Base-by-base conservation (phyloP, 2,329 filamentous ascomycete species). In the Achaetomium macrosporum region DNA sequence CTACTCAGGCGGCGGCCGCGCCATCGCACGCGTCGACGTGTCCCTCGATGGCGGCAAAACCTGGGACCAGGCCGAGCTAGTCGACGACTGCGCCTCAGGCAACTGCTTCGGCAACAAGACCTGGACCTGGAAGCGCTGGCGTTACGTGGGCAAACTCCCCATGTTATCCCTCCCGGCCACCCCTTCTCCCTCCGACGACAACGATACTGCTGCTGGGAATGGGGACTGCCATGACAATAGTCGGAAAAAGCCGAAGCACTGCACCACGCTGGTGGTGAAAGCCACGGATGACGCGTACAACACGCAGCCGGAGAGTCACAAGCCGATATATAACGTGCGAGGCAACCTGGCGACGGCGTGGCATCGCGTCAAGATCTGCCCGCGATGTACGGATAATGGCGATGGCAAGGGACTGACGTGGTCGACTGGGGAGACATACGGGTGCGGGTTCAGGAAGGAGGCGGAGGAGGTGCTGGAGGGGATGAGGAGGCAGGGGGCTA, bases 301-400 rank as follows among this genome's bases (percentile, higher is more conserved):
- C 58, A 81, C 79, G 0, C 83, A 87, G 66, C 83, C 83, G 0
- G 79, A 84, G 63, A 76, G 68, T 37, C 79, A 83, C 57, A 71
- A 72, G 37, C 75, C 74, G 33, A 83, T 81, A 30, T 86, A 81
- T 68, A 86, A 86, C 56, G 70, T 83, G 35, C 72, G 82, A 2
- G 83, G 83, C 0, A 85, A 85, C 64, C 70, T 85, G 50, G 81
- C 81, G 2, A 84, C 79, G n/a, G 82, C 81, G 1, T 86, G 83
- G 83, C 82, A 86, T 63, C 75, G 81, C 2, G 71, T 85, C 3
- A 66, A 58, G 16, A 60, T 72, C 7, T 71, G 69, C 51, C 65
- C 67, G 2, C 54, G 58, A n/a, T 70, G 66, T 25, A 58, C 57
- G 7, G 44, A 50, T 12, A 46, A 43, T 2, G 43, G 48, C 8